A percentile compares a stretch with the other conserved stretches of the same genome.
Conservation (phyloP, 306 rosid genomes). For the Ammopiptanthus mongolicus region DNA sequence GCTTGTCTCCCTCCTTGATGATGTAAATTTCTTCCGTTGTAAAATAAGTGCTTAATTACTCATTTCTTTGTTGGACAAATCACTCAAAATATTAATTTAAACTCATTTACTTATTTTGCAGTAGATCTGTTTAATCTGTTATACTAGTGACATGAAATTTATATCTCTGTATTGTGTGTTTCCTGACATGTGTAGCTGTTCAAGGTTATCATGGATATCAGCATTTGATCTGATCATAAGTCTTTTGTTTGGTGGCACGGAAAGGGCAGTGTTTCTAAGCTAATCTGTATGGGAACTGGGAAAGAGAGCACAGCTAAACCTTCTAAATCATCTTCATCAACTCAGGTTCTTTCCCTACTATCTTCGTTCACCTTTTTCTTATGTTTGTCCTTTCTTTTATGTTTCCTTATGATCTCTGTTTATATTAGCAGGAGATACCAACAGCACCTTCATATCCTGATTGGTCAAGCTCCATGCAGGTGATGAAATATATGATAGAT, state of each 20-base stretch:
- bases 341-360: constrained; percentile 49
- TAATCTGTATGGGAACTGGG: constrained; percentile 75
- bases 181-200: constrained; percentile 11
- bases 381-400: not conserved
- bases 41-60: not conserved
- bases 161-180: not conserved
- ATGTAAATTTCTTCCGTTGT: not conserved
- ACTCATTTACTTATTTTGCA: not conserved
- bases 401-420: not conserved
- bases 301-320: constrained; percentile 83
- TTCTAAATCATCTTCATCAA: constrained; percentile 54
- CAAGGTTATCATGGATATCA: constrained; percentile 24
- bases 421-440: constrained; percentile 56
- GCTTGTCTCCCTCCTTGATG: not conserved
- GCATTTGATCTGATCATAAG: constrained; percentile 17
- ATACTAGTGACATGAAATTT: not conserved
- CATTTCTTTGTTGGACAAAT: constrained; percentile 4
- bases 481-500: constrained; percentile 22
- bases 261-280: constrained; percentile 17
- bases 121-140: constrained; percentile 11
- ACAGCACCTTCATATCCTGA: constrained; percentile 72
- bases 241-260: constrained; percentile 1
- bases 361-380: not conserved
- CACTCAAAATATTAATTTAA: not conserved
- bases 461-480: constrained; percentile 98